Conservation (phyloP, 495 filamentous ascomycete genomes). For the Sordaria brevicollis region DNA sequence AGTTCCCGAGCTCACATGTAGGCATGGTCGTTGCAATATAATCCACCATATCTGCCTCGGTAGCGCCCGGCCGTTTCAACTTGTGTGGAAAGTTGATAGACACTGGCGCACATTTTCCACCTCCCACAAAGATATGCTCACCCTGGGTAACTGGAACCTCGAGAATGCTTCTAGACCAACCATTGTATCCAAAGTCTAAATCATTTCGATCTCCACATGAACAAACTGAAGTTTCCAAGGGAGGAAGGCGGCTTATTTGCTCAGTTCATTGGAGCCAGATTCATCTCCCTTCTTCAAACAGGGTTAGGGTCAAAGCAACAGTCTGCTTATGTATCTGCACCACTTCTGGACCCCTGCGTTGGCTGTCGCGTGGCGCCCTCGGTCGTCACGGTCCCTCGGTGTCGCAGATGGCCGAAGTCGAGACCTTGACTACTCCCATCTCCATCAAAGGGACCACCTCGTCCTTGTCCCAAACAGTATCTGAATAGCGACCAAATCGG, state of each 20-base stretch:
- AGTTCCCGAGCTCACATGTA: too few relatives aligned
- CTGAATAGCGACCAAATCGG: constrained; percentile 9
- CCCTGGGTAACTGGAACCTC: not conserved
- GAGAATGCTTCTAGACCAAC: not conserved
- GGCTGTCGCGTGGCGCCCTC: not conserved
- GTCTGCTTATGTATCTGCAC: not conserved
- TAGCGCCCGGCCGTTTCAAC: too few relatives aligned
- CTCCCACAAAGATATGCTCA: not conserved
- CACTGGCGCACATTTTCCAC: not conserved
- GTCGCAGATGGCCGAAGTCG: not conserved
- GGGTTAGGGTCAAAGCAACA: not conserved
- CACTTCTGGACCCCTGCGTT: not conserved
- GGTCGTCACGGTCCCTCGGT: not conserved
- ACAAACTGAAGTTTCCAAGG: not conserved
- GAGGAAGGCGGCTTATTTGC: not conserved
- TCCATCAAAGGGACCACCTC: not conserved
- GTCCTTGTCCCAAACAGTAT: constrained; percentile 5
- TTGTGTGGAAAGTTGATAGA: not conserved
- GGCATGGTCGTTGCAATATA: too few relatives aligned
- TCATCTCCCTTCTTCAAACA: not conserved
- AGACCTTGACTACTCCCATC: not conserved
- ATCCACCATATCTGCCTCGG: too few relatives aligned
- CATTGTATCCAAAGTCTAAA: not conserved
- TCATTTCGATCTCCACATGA: not conserved
- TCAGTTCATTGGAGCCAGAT: not conserved